phyloP scores from a whole-genome alignment of 106 monocot genomes.

The Dendrobium officinale region DNA sequence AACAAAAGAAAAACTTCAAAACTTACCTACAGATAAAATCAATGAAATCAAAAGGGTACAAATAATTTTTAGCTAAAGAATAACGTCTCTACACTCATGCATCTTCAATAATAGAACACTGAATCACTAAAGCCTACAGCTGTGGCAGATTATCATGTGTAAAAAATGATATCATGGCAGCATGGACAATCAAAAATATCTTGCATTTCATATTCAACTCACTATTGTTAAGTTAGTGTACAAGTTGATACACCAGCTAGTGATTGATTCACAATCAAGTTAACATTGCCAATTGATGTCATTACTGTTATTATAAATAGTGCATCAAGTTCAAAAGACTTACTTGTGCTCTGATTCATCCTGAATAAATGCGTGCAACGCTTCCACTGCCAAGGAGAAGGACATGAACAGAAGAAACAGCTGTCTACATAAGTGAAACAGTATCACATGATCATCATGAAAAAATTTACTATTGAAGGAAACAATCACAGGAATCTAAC shows the following conservation, averaged over 20 bases:
- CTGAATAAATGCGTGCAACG: slow-evolving; percentile 95
- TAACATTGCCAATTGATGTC: not conserved
- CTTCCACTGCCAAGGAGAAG: slow-evolving; percentile 98
- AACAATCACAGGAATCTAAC: not conserved
- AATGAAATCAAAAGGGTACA: not conserved
- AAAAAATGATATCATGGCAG: not conserved
- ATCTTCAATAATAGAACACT: not conserved
- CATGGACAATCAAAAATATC: not conserved
- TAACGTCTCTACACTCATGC: not conserved
- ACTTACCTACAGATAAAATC: not conserved
- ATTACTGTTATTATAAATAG: not conserved
- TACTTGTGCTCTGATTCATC: slow-evolving; percentile 99
- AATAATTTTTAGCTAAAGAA: not conserved
- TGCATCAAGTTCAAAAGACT: slow-evolving; percentile 13
- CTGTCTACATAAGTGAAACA: slow-evolving; percentile 61
- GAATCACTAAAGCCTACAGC: not conserved
- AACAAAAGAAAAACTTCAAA: not conserved
- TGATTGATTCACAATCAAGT: not conserved
- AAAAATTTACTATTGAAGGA: not conserved
- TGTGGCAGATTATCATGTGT: not conserved
- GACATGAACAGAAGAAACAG: slow-evolving; percentile 96
- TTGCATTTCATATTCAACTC: not conserved
- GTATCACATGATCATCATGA: slow-evolving; percentile 16
- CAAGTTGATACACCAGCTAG: not conserved
- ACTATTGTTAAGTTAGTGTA: not conserved